Evolutionary conservation across 768 basidiomycete genomes (phyloP), one percentile per base, ranked within the genome.

Genomic region (Suillus occidentalis): DNA sequence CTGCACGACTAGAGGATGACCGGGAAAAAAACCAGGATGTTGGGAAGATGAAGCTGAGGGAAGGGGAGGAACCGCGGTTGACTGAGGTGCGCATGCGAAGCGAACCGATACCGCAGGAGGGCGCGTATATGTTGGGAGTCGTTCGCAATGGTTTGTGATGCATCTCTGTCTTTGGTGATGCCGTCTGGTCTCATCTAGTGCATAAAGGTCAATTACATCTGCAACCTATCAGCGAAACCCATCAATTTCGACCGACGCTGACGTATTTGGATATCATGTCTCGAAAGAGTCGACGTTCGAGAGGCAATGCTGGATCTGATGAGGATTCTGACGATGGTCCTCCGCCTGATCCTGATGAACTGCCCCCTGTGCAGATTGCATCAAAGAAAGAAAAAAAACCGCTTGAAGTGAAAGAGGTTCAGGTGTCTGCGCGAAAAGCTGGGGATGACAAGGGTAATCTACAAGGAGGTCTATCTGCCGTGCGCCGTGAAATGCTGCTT

Each of bases 241-340:
- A 94, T 71, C 94, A 95, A 74, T 83, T 95, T 68, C 87, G 92
- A 53, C 93, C 93, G 10, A 89, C 90, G 3, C 76, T 94, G 68
- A 91, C 90, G 20, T 92, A 95, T 77, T 81, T 95, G 66, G 94
- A 95, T 72, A 76, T 85, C 65, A 73, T 89, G 62, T 87, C 88
- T 28, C 86, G 86, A 43, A 92, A 89, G 78, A 80, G 75, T 66
- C 85, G 81, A 69, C 86, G 84, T 56, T 79, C 81, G 25, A 78
- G 79, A 47, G 72, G 76, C 49, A 83, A 73, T 16, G 76, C 70
- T 40, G 86, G 82, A 9, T 85, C 83, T 4, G 91, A 89, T 63
- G 88, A 88, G 2, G 92, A 93, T 53, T 88, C 87, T 8, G 91
- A 92, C 63, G 89, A 91, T 61, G 91, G 88, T 0, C 90, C 91